These are phyloP conservation scores for Salinomyces thailandicus DNA, from an alignment of 2,329 filamentous ascomycete genomes.

Conservation along the genomic window DNA sequence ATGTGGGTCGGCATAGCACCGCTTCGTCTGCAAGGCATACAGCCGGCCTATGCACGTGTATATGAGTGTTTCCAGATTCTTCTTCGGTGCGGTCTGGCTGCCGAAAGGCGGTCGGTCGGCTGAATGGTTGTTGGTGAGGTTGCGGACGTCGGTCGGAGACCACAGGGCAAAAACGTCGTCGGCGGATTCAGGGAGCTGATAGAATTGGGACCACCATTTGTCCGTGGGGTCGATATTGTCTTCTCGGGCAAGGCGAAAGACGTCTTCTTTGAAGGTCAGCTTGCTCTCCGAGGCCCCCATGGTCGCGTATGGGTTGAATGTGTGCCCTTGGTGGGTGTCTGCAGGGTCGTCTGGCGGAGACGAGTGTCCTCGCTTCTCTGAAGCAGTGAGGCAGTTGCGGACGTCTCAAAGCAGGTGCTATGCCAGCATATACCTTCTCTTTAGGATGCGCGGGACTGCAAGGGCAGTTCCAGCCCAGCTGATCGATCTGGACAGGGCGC, in stretches of 20 bases:
- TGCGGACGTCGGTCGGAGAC: conserved; percentile 49
- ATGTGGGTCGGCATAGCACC: conserved; percentile 46
- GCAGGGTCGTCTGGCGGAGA: not conserved
- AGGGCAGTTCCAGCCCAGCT: no score
- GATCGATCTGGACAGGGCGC: no score
- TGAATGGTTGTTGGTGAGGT: conserved; percentile 27
- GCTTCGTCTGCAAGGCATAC: conserved; percentile 12
- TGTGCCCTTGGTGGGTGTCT: not conserved
- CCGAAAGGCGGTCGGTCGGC: conserved; percentile 69
- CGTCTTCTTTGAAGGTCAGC: conserved; percentile 96
- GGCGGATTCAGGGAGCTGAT: conserved; percentile 88
- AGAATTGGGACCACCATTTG: conserved; percentile 94
- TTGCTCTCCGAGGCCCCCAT: conserved; percentile 99
- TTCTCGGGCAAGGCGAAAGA: conserved; percentile 92
- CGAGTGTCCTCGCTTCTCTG: not conserved
- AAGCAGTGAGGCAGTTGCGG: no score
- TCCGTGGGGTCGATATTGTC: conserved; percentile 78
- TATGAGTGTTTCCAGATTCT: conserved; percentile 25
- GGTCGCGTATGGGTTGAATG: not conserved
- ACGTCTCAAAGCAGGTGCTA: not conserved
- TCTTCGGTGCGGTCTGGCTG: conserved; percentile 34
- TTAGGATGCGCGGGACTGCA: no score
- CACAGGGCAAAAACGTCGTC: conserved; percentile 97
- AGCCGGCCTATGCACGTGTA: conserved; percentile 22
- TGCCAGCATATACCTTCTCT: no score